These are phyloP conservation scores for Fusarium nodosum DNA, from an alignment of 2,329 filamentous ascomycete species.

Conservation along the genomic window DNA sequence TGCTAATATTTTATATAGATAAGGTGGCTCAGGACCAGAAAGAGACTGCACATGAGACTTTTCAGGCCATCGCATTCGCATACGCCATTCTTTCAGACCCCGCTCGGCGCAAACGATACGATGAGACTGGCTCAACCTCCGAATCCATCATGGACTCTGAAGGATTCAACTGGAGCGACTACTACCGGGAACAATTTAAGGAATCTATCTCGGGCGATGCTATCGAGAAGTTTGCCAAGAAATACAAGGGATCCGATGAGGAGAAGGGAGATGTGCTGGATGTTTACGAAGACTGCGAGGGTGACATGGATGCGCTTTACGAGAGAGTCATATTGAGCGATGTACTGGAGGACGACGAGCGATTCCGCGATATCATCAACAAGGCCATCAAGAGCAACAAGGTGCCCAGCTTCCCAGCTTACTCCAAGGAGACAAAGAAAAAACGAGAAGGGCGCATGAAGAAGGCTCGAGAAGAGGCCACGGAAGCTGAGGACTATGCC, in stretches of 20 bases:
- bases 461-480: slow-evolving; percentile 74
- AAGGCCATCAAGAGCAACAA: slow-evolving; percentile 79
- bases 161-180: slow-evolving; percentile 91
- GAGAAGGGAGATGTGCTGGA: slow-evolving; percentile 82
- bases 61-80: slow-evolving; percentile 93
- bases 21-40: slow-evolving; percentile 79
- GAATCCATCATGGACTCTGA: slow-evolving; percentile 83
- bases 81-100: slow-evolving; percentile 93
- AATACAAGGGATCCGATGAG: slow-evolving; percentile 89
- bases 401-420: slow-evolving; percentile 75
- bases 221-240: slow-evolving; percentile 79
- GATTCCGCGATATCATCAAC: slow-evolving; percentile 86
- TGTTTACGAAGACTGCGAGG: slow-evolving; percentile 80
- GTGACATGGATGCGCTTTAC: slow-evolving; percentile 83
- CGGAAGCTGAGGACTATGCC: slow-evolving; percentile 80
- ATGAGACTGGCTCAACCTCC: slow-evolving; percentile 88
- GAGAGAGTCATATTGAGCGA: slow-evolving; percentile 88
- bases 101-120: slow-evolving; percentile 85
- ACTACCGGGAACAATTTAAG: slow-evolving; percentile 86
- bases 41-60: slow-evolving; percentile 79
- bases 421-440: slow-evolving; percentile 79
- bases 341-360: slow-evolving; percentile 84
- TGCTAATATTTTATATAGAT: slow-evolving; percentile 65
- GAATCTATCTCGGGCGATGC: slow-evolving; percentile 80
- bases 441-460: slow-evolving; percentile 71